Conservation (phyloP, 768 basidiomycete species). For the Grammothele lineata region DNA sequence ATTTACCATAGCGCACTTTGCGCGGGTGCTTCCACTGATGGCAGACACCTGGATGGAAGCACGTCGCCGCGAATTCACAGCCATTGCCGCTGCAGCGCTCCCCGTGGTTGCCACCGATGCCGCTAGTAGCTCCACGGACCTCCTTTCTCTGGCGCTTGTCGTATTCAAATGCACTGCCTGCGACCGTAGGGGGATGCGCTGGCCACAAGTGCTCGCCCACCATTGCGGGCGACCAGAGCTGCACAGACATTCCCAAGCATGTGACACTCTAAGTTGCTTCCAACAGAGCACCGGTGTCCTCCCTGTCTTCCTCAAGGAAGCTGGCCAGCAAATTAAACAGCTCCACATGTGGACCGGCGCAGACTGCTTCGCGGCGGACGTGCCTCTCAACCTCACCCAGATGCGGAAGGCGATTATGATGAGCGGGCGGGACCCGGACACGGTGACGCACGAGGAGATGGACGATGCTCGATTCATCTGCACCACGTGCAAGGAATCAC, state of each 20-base stretch:
- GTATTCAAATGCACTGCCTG: constrained; percentile 2
- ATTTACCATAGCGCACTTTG: neutral
- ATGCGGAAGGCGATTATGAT: too few species aligned
- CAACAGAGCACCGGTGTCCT: neutral
- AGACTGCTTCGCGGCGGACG: neutral
- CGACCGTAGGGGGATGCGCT: neutral
- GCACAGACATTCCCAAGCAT: too few species aligned
- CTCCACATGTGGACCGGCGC: neutral
- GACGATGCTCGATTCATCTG: too few species aligned
- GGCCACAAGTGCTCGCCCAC: constrained; percentile 1
- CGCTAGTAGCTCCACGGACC: neutral
- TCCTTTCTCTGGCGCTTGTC: constrained; percentile 1
- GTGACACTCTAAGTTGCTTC: neutral
- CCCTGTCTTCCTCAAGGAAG: too few species aligned
- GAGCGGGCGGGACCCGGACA: too few species aligned
- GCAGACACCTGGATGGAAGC: neutral
- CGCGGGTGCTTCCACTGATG: neutral
- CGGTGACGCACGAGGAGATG: too few species aligned
- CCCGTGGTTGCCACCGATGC: too few species aligned
- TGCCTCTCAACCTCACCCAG: neutral
- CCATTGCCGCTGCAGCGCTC: neutral
- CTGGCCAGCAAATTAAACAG: too few species aligned
- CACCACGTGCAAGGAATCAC: too few species aligned
- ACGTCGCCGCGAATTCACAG: neutral
- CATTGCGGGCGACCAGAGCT: neutral